These are phyloP conservation scores for Wilhelminamyces savonicus DNA, from an alignment of 805 yeast species.

Conservation along the genomic window DNA sequence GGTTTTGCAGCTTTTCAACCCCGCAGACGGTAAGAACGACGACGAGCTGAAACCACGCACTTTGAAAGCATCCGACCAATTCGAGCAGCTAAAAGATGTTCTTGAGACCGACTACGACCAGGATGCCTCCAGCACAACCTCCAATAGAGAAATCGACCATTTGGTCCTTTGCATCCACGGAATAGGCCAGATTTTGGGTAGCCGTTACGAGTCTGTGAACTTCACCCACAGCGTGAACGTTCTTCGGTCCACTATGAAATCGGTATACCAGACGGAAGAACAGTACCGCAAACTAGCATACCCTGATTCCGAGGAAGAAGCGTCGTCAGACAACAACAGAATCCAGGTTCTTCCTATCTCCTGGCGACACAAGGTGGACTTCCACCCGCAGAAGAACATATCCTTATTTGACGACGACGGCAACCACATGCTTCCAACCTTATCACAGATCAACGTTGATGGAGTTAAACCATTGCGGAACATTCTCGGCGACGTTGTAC, in stretches of 20 bases:
- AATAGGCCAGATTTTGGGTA: constrained; percentile 83
- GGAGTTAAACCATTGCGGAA: constrained; percentile 74
- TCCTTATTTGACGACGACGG: constrained; percentile 33
- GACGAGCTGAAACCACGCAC: constrained; percentile 12
- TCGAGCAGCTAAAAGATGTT: constrained; percentile 34
- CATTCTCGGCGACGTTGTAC: constrained; percentile 76
- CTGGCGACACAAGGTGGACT: constrained; percentile 80
- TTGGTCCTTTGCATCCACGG: constrained; percentile 90
- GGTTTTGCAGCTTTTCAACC: constrained; percentile 16
- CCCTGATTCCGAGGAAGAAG: constrained; percentile 11
- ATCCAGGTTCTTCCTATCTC: constrained; percentile 85
- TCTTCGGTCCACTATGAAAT: constrained; percentile 52
- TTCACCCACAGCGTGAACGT: constrained; percentile 80
- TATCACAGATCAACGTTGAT: constrained; percentile 68
- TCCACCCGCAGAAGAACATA: constrained; percentile 42
- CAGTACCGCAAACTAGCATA: constrained; percentile 31
- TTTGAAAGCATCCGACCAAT: constrained; percentile 6
- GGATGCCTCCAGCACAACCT: constrained; percentile 11
- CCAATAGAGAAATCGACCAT: constrained; percentile 42
- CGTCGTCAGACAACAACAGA: constrained; percentile 38
- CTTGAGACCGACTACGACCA: constrained; percentile 45
- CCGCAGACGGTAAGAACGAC: constrained; percentile 8
- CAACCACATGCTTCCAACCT: constrained; percentile 45
- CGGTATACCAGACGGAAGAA: constrained; percentile 28
- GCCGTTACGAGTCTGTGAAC: constrained; percentile 71